Evolutionary conservation across 2,329 filamentous ascomycete genomes (phyloP).

Genomic region (Paradendryphiella salina): DNA sequence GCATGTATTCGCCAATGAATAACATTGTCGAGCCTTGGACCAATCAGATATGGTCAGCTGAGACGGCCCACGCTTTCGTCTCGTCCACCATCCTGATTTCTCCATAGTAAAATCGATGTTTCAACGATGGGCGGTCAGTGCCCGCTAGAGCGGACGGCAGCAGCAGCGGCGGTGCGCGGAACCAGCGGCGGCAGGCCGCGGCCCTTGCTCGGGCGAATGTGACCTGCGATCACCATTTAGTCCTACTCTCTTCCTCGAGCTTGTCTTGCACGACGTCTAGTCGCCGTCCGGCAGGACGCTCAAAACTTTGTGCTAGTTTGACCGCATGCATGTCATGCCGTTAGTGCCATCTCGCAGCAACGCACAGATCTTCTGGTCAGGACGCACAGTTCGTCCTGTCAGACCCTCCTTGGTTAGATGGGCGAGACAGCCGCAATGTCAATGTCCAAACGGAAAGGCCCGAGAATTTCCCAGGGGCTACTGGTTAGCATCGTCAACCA

Average conservation of each 20-base stretch:
- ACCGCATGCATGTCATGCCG: constrained; percentile 3
- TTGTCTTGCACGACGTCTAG: not conserved
- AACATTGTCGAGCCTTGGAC: not conserved
- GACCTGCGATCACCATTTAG: constrained; percentile 8
- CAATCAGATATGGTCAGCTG: not conserved
- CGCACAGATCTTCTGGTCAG: constrained; percentile 8
- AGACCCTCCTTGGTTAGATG: constrained; percentile 11
- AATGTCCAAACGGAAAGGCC: constrained; percentile 14
- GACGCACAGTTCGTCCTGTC: constrained; percentile 15
- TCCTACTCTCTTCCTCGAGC: not conserved
- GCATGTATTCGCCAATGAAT: not conserved
- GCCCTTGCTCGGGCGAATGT: constrained; percentile 18
- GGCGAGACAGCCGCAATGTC: constrained; percentile 4
- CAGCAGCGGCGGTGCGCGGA: constrained; percentile 19
- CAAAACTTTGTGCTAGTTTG: constrained; percentile 8
- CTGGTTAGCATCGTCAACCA: constrained; percentile 14
- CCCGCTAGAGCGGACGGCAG: constrained; percentile 4
- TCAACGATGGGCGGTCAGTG: constrained; percentile 3
- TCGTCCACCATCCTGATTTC: no score
- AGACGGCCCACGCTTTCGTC: no score
- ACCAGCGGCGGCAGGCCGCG: constrained; percentile 15
- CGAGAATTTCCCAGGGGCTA: constrained; percentile 12
- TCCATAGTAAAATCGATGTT: not conserved
- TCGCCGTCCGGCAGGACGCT: constrained; percentile 2
- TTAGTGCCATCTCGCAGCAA: not conserved